These are phyloP conservation scores for Phallus indusiatus DNA, from an alignment of 768 basidiomycete species.

Conservation along the genomic window DNA sequence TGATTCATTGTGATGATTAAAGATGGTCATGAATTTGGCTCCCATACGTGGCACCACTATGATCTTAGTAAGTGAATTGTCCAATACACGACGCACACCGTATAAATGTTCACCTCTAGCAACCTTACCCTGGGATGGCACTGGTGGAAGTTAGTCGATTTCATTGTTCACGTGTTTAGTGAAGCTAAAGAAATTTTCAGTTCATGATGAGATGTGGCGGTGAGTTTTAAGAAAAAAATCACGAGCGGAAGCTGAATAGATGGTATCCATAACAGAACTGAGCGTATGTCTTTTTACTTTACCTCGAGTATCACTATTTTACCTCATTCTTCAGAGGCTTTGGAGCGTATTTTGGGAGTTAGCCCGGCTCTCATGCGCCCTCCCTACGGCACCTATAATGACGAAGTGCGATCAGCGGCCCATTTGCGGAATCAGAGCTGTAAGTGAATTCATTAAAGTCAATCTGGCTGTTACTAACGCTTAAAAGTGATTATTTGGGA, in stretches of 20 bases:
- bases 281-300: neutral
- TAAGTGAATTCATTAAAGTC: conserved; percentile 3
- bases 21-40: conserved; percentile 34
- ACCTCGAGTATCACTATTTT: neutral
- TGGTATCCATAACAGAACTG: neutral
- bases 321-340: conserved; percentile 18
- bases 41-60: conserved; percentile 37
- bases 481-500: conserved; percentile 15
- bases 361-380: conserved; percentile 40
- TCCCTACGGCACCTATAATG: conserved; percentile 36
- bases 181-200: neutral
- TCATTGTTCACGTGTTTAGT: neutral
- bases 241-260: too few species aligned
- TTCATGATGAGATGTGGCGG: conserved; percentile 5
- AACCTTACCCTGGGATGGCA: neutral
- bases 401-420: conserved; percentile 26
- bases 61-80: neutral
- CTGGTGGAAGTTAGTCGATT: neutral
- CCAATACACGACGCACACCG: neutral
- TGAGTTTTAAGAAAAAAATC: neutral
- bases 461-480: neutral
- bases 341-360: conserved; percentile 33
- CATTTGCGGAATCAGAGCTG: conserved; percentile 13
- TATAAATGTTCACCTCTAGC: neutral
- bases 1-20: too few species aligned